Percentiles rank a stretch among this genome's conserved stretches.
Conservation (phyloP, 2,329 filamentous ascomycete genomes). For the Colletotrichum sublineola region DNA sequence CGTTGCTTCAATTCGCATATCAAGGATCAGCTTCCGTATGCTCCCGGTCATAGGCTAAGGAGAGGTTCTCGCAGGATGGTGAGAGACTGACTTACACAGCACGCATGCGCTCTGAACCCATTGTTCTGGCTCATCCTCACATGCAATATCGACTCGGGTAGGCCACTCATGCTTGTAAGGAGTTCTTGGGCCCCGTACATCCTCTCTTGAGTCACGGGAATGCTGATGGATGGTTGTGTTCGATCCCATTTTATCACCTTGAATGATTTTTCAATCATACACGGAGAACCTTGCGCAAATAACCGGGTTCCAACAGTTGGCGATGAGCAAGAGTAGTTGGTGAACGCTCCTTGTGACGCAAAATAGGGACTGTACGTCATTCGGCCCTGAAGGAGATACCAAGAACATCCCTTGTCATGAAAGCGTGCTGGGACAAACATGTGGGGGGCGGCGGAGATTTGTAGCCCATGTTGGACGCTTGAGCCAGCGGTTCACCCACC, state of each 20-base stretch:
- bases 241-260: not conserved
- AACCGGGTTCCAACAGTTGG: not conserved
- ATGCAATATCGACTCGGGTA: slow-evolving; percentile 47
- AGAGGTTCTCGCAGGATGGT: not conserved
- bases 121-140: slow-evolving; percentile 51
- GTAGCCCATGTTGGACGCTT: not conserved
- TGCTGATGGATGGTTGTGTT: not conserved
- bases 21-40: not conserved
- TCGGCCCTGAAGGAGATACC: not conserved
- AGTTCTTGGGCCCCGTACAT: slow-evolving; percentile 51
- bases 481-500: not conserved
- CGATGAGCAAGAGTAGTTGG: not conserved
- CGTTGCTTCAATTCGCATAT: slow-evolving; percentile 47
- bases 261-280: not conserved
- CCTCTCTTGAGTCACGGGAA: slow-evolving; percentile 49
- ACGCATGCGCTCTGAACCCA: slow-evolving; percentile 57
- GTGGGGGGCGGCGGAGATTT: not conserved
- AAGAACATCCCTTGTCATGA: not conserved
- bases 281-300: not conserved
- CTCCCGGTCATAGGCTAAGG: not conserved
- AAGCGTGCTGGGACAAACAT: not conserved
- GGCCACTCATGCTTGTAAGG: slow-evolving; percentile 54
- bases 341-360: not conserved
- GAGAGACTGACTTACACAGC: slow-evolving; percentile 44
- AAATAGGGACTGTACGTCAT: not conserved